These are phyloP conservation scores for Botryobasidium botryosum DNA, from an alignment of 768 basidiomycete genomes.

Conservation along the genomic window DNA sequence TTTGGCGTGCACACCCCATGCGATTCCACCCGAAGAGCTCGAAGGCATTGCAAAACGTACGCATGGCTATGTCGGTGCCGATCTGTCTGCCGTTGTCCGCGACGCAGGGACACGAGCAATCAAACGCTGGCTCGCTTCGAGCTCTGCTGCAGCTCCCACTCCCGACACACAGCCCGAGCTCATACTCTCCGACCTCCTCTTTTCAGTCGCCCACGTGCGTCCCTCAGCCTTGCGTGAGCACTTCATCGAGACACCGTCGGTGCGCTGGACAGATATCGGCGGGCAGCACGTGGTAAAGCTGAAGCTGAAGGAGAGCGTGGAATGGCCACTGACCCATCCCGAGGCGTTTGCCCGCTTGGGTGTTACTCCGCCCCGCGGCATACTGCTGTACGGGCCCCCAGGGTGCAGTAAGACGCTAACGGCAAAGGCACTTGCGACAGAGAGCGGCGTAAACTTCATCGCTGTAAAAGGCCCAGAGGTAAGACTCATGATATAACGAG, in stretches of 20 bases:
- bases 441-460: conserved; percentile 89
- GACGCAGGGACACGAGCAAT: conserved; percentile 87
- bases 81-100: conserved; percentile 79
- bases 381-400: conserved; percentile 86
- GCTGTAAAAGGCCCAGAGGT: conserved; percentile 98
- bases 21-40: conserved; percentile 43
- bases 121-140: conserved; percentile 48
- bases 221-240: conserved; percentile 92
- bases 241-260: conserved; percentile 69
- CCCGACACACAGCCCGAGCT: conserved; percentile 14
- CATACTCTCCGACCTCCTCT: conserved; percentile 42
- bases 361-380: conserved; percentile 73
- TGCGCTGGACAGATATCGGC: conserved; percentile 78
- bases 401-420: conserved; percentile 96
- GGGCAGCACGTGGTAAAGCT: conserved; percentile 70
- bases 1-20: conserved; percentile 63
- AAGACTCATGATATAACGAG: conserved; percentile 13
- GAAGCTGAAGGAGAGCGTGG: conserved; percentile 77
- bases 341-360: conserved; percentile 78
- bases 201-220: conserved; percentile 60
- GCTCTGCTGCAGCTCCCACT: conserved; percentile 18
- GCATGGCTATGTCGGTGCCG: conserved; percentile 95
- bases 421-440: conserved; percentile 80
- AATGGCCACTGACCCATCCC: conserved; percentile 85
- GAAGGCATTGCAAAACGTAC: conserved; percentile 48